Evolutionary conservation across 2,329 filamentous ascomycete species (phyloP).

Genomic region (Myrmaecium sp.): DNA sequence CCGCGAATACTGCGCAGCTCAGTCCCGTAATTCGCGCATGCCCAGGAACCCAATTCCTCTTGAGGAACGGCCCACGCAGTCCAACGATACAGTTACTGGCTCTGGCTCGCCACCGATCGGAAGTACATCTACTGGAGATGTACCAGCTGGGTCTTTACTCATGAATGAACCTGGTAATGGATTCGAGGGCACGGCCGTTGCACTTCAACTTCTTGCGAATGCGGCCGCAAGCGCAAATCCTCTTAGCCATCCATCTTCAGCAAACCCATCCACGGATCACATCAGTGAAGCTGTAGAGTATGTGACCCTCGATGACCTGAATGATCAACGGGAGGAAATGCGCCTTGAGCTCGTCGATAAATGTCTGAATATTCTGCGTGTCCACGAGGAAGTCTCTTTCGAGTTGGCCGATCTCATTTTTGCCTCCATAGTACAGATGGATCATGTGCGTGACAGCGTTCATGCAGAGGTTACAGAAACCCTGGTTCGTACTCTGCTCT

Average conservation of each 20-base stretch:
- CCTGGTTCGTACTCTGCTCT: conserved; percentile 67
- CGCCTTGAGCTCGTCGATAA: conserved; percentile 70
- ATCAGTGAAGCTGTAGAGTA: conserved; percentile 18
- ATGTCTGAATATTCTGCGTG: conserved; percentile 76
- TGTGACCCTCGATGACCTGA: conserved; percentile 61
- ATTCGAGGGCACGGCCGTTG: too few relatives aligned
- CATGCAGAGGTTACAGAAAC: conserved; percentile 70
- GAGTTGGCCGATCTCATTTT: conserved; percentile 78
- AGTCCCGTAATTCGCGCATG: conserved; percentile 39
- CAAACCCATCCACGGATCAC: conserved; percentile 8
- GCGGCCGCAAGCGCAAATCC: too few relatives aligned
- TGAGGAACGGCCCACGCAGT: too few relatives aligned
- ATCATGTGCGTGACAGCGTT: too few relatives aligned
- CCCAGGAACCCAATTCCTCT: conserved; percentile 50
- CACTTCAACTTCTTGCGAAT: too few relatives aligned
- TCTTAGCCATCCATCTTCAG: too few relatives aligned
- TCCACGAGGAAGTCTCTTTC: conserved; percentile 75
- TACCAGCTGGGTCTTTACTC: too few relatives aligned
- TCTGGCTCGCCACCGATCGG: too few relatives aligned
- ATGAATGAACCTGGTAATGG: too few relatives aligned
- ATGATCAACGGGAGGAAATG: conserved; percentile 55
- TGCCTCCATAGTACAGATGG: conserved; percentile 49
- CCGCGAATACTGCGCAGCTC: conserved; percentile 57
- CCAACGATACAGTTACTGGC: too few relatives aligned
- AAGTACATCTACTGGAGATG: conserved; percentile 12